These are phyloP conservation scores for Ambrosia artemisiifolia DNA, from an alignment of 129 eudicot species.

Conservation along the genomic window DNA sequence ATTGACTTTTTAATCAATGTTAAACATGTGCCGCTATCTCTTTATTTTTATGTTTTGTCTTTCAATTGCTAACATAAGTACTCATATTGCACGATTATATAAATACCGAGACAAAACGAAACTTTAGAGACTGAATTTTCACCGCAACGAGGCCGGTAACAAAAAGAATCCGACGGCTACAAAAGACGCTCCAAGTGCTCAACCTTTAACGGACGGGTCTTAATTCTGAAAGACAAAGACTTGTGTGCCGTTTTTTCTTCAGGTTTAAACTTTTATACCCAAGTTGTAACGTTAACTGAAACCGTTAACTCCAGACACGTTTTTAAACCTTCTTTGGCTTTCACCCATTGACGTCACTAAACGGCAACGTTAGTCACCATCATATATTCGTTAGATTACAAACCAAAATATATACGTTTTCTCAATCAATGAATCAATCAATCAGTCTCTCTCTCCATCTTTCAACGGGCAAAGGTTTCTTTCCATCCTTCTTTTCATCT, in stretches of 20 bases:
- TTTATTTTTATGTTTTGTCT: too few relatives aligned
- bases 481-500: not conserved
- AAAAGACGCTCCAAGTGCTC: too few relatives aligned
- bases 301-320: conserved; percentile 38
- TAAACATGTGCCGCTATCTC: too few relatives aligned
- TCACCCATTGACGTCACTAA: conserved; percentile 32
- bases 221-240: too few relatives aligned
- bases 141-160: too few relatives aligned
- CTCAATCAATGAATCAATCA: conserved; percentile 7
- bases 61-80: too few relatives aligned
- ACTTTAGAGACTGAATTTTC: too few relatives aligned
- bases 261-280: not conserved
- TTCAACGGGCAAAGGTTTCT: conserved; percentile 67
- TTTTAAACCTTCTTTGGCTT: not conserved
- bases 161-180: not conserved
- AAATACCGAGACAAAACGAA: too few relatives aligned
- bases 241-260: not conserved
- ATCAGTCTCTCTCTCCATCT: conserved; percentile 45
- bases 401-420: conserved; percentile 38
- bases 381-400: conserved; percentile 72
- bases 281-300: not conserved
- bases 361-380: conserved; percentile 58
- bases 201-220: too few relatives aligned
- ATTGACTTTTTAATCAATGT: too few relatives aligned
- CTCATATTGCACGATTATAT: too few relatives aligned